Conservation (phyloP, 2,329 filamentous ascomycete species). For the Rutstroemia sp. region DNA sequence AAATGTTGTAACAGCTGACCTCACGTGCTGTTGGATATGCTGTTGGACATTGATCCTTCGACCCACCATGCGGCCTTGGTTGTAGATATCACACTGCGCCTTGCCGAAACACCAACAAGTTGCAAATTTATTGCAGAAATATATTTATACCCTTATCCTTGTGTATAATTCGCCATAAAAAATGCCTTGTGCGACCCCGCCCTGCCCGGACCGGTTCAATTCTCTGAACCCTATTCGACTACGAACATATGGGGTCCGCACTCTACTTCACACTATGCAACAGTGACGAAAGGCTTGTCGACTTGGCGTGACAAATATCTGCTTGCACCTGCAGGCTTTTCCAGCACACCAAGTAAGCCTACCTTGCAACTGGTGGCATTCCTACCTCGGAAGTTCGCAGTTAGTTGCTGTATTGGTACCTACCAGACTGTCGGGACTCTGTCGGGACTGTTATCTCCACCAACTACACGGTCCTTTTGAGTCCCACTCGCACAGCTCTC, state of each 20-base stretch:
- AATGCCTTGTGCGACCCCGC: background rate
- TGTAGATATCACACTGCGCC: background rate
- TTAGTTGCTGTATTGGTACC: too few species aligned
- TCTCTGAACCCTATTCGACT: too few species aligned
- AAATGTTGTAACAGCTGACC: too few species aligned
- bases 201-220: background rate
- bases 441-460: background rate
- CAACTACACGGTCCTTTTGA: background rate
- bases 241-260: too few species aligned
- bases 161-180: background rate
- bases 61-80: background rate
- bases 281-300: too few species aligned
- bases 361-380: too few species aligned
- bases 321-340: too few species aligned
- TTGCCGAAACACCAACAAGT: background rate
- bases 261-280: too few species aligned
- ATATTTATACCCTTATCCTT: background rate
- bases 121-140: background rate
- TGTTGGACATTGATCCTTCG: background rate
- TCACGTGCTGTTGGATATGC: background rate
- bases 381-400: too few species aligned
- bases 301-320: too few species aligned
- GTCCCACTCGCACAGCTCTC: background rate
- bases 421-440: too few species aligned
- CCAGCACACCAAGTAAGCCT: too few species aligned